Base-by-base conservation (phyloP, 2,329 filamentous ascomycete species). In the Aspergillus calidoustus region DNA sequence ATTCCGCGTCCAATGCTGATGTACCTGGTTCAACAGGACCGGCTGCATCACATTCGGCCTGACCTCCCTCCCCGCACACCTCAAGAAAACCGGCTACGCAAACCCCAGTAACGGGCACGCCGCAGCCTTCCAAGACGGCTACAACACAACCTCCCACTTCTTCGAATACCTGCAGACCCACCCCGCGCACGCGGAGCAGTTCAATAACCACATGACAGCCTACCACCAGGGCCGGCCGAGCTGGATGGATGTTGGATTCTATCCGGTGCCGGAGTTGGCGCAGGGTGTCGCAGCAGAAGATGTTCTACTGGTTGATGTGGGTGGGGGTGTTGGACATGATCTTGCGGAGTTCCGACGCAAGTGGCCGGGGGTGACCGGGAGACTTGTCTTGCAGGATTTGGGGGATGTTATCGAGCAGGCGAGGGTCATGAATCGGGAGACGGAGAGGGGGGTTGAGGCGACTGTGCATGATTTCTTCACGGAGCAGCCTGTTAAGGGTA, bases 351-450 rank as follows among this genome's bases (percentile, higher is more conserved):
- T 83, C 59, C 71, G 56, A 2, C 63, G 66, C 0, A 76, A 78
- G 52, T 76, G 77, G 62, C 76, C 80, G 0, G 54, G 74, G 0
- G 68, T 72, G 0, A 76, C 77, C 0, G 82, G 83, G 1, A 71
- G 75, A 4, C 68, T 85, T 2, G 68, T 86, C 0, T 71, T 86
- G 0, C 82, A 86, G 64, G 84, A 86, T 62, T 71, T 81, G 6
- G 75, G 78, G 0, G 68, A 73, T 3, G 79, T 84, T 48, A 61
- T 73, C 19, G 59, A 56, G 6, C 49, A 59, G 6, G 68, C 69
- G 17, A 63, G 66, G 30, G 41, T n/a, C 23, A 28, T 48, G 46
- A 53, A 64, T n/a, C 28, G 68, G 3, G 30, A 64, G 7, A 22
- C 34, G 17, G 13, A 25, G 53, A 7, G 59, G 28, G 49, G 64